Conservation (phyloP, 139 green algal genomes). For the Diplosphaera chodatii region DNA sequence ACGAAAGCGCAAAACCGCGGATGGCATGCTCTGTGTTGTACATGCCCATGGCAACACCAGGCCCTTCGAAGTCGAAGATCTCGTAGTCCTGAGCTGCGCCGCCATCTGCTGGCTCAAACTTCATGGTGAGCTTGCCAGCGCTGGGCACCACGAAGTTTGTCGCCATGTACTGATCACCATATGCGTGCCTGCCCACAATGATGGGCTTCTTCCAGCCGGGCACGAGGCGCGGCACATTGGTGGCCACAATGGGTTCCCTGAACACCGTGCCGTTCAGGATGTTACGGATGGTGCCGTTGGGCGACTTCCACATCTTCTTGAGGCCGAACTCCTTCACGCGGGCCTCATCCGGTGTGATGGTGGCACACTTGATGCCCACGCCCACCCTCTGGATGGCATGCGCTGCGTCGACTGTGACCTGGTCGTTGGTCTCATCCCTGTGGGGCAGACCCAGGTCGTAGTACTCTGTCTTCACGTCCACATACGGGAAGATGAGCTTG, state of each 20-base stretch:
- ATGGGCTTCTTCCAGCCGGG: conserved; percentile 89
- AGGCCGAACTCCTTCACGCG: conserved; percentile 92
- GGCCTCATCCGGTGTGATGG: conserved; percentile 94
- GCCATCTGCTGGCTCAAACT: conserved; percentile 56
- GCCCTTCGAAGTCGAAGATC: conserved; percentile 54
- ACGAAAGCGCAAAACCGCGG: conserved; percentile 80
- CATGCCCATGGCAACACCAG: conserved; percentile 78
- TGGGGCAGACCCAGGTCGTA: conserved; percentile 87
- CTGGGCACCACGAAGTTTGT: conserved; percentile 76
- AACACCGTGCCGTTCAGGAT: conserved; percentile 82
- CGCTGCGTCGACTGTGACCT: conserved; percentile 82
- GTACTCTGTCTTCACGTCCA: conserved; percentile 92
- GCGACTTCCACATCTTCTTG: conserved; percentile 90
- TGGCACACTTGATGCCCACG: conserved; percentile 97
- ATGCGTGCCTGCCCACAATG: conserved; percentile 73
- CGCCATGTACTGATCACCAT: conserved; percentile 94
- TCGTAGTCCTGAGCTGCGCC: conserved; percentile 31
- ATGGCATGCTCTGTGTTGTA: conserved; percentile 97
- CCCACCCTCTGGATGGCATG: conserved; percentile 77
- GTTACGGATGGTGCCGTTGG: conserved; percentile 85
- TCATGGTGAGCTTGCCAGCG: conserved; percentile 77
- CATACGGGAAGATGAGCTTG: conserved; percentile 91
- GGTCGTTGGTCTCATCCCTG: conserved; percentile 74
- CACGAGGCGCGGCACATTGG: conserved; percentile 89
- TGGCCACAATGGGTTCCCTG: conserved; percentile 91